Percentiles rank a stretch among this genome's conserved stretches.
These are phyloP conservation scores for Corymbia calophylla DNA, from an alignment of 441 rosid species.

Conservation along the genomic window DNA sequence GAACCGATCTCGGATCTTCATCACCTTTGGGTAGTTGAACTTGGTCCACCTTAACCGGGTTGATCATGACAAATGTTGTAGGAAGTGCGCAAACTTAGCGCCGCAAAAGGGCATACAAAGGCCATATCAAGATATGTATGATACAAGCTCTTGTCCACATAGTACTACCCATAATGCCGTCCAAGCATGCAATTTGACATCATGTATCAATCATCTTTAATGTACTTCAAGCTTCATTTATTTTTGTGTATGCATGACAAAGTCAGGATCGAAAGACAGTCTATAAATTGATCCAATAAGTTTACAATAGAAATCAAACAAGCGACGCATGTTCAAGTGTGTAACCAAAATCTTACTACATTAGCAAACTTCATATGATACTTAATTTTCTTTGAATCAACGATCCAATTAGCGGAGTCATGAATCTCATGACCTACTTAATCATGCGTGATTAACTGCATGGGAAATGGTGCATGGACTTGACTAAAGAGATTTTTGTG, in stretches of 20 bases:
- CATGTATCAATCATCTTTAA: neutral
- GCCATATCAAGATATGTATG: neutral
- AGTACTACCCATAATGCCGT: neutral
- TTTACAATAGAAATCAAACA: neutral
- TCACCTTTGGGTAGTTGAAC: neutral
- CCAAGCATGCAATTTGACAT: accelerated
- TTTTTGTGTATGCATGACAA: accelerated
- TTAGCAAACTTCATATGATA: neutral
- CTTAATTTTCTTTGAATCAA: neutral
- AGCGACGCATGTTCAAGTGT: neutral
- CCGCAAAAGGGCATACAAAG: neutral
- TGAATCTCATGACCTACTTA: neutral
- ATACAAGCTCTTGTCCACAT: neutral
- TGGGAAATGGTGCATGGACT: neutral
- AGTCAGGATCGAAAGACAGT: neutral
- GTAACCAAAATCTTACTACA: neutral
- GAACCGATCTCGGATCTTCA: accelerated
- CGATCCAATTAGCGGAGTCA: neutral
- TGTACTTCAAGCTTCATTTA: neutral
- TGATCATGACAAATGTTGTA: neutral
- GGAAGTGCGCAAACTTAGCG: neutral
- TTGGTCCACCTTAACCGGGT: neutral
- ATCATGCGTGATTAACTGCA: neutral
- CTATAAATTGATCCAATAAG: neutral
- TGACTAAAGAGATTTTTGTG: neutral